phyloP scores from a whole-genome alignment of 345 rosid species.

The Lenwebbia sp. region DNA sequence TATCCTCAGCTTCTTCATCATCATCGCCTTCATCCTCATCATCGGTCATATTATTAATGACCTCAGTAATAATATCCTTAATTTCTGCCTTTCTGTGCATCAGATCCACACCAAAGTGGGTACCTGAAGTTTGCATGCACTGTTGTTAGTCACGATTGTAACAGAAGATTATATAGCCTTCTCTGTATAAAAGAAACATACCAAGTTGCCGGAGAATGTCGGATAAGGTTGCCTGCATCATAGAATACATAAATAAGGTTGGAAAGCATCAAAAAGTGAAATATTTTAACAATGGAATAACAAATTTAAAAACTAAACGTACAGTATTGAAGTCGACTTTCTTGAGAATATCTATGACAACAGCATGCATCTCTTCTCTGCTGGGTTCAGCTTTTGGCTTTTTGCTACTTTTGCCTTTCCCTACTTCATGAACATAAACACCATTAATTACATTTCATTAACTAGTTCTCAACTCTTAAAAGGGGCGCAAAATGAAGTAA shows the following conservation, averaged over 20 bases:
- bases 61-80: constrained; percentile 82
- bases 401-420: constrained; percentile 54
- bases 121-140: constrained; percentile 26
- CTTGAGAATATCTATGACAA: constrained; percentile 73
- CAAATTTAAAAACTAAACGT: constrained; percentile 10
- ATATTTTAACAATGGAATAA: background rate
- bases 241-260: background rate
- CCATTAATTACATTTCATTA: background rate
- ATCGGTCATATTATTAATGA: constrained; percentile 82
- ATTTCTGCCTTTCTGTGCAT: constrained; percentile 85
- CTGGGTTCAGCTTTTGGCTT: constrained; percentile 63
- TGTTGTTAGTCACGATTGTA: background rate
- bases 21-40: constrained; percentile 62
- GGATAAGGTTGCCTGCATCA: constrained; percentile 77
- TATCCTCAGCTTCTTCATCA: constrained; percentile 33
- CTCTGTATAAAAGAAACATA: constrained; percentile 13
- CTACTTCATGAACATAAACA: constrained; percentile 6
- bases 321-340: constrained; percentile 98
- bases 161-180: background rate
- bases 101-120: constrained; percentile 62
- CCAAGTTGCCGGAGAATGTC: constrained; percentile 83
- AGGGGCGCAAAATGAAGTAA: background rate
- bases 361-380: constrained; percentile 81
- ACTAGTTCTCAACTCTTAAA: background rate
- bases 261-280: background rate